Base-by-base conservation (phyloP, 1,284 basidiomycete species). In the Erythrobasidium hasegawianum region DNA sequence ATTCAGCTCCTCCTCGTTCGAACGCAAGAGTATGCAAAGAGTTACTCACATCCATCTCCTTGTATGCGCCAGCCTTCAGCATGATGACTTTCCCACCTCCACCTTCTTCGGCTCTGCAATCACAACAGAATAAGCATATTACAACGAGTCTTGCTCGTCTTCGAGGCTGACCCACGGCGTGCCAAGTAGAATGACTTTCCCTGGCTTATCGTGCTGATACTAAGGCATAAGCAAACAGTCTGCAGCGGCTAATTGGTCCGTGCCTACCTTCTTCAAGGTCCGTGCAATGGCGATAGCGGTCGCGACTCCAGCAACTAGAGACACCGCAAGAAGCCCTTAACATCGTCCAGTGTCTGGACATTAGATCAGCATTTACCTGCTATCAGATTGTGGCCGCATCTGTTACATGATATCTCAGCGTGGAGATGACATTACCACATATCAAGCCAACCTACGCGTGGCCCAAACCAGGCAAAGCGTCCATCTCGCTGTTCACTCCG, bases 381-480 rank as follows among this genome's bases (percentile, higher is more conserved):
- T 67, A 92, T 92, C 64, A 93, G 80, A 75, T 90, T 91, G 75
- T 92, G 89, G 38, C 89, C 89, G 73, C 89, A 91, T 0, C 86
- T 89, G 76, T 90, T 85, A 4, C 85, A 86, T 77, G 1, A 84
- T 81, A 47, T 49, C 47, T 57, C 14, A 24, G 18, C 40, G 47
- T 33, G 22, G 22, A 5, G n/a, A n/a, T n/a, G n/a, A n/a, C n/a
- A n/a, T n/a, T n/a, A n/a, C n/a, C n/a, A n/a, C n/a, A n/a, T n/a
- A n/a, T n/a, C n/a, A n/a, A n/a, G n/a, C n/a, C n/a, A n/a, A 47
- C 45, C 45, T 16, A 47, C 45, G 45, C 45, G 45, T 47, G 45
- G 5, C 45, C 45, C 14, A 47, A 16, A 4, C 59, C 59, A 5
- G 52, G 52, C 52, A 54, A 29, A 24, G 52, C 52, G n/a, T 54